Evolutionary conservation across 192 early-diverging fungal genomes (phyloP), one percentile per base, ranked within the genome.

Genomic region (Coemansia sp.): DNA sequence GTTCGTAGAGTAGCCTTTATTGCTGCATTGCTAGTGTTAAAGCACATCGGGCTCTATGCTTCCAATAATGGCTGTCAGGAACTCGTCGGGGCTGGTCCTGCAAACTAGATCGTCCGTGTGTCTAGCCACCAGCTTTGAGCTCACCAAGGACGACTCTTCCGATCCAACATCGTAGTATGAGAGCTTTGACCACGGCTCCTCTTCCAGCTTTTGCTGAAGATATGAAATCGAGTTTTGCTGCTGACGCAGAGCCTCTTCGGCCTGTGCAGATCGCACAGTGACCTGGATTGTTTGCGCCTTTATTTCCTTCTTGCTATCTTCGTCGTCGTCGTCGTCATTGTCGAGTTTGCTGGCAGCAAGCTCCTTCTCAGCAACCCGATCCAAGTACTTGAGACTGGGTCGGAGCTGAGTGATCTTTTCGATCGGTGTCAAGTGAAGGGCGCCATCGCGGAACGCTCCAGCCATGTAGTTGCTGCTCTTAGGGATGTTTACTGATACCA

Each of bases 301-400:
- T 10, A 36, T 47, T 2, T 72, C 71, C 43, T 70, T 48, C 10
- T 82, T 71, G n/a, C 86, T 85, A 34, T 90, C 87, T 16, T 57
- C 56, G 16, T 85, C 86, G 9, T 89, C 89, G 26, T 92, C 90
- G 20, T 89, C 85, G 64, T 90, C 88, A 35, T 88, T 79, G 58
- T 88, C 86, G 66, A 88, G 77, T 61, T 90, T 89, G 57, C 71
- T 85, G 6, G 89, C 87, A 25, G 86, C 87, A 55, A 35, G 61
- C 33, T 72, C 80, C 67, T 95, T 96, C 47, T 94, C 93, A 31
- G 88, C 86, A 69, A 95, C 93, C 69, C 91, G 89, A 66, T 97
- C 95, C 26, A 96, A 77, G 72, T 99, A 96, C 61, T 88, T 89
- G 38, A 99, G 86, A 21, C 87, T 90, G 10, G 96, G 95, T 1